Conservation (phyloP, 78 protist genomes). For the Speleostelium caveatum region DNA sequence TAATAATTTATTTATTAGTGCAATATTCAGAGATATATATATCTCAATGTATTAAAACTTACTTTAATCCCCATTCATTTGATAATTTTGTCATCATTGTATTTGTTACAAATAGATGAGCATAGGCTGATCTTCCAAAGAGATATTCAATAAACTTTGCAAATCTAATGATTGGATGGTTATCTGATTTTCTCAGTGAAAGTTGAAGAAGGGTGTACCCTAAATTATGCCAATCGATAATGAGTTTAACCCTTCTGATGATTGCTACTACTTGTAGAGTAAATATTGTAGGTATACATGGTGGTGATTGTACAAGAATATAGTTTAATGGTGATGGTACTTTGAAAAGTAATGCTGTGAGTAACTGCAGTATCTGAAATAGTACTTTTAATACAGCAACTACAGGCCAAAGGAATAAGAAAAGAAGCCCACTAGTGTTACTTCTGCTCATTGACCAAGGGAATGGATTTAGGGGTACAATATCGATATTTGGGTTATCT, state of each 20-base stretch:
- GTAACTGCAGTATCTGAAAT: conserved; percentile 47
- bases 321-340: conserved; percentile 27
- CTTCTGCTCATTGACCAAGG: conserved; percentile 20
- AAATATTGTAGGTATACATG: conserved; percentile 94
- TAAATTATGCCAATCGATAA: conserved; percentile 98
- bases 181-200: conserved; percentile 19
- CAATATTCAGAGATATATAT: background rate
- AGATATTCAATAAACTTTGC: conserved; percentile 57
- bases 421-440: background rate
- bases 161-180: conserved; percentile 54
- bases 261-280: conserved; percentile 57
- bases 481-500: conserved; percentile 2
- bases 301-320: conserved; percentile 93
- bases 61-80: conserved; percentile 54
- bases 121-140: conserved; percentile 43
- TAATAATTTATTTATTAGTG: no score
- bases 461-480: conserved; percentile 9
- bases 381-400: conserved; percentile 23
- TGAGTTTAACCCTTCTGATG: conserved; percentile 65
- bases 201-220: conserved; percentile 93
- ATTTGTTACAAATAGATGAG: conserved; percentile 88
- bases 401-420: conserved; percentile 19
- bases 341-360: conserved; percentile 4
- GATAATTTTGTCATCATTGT: conserved; percentile 76
- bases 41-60: background rate